Base-by-base conservation (phyloP, 495 filamentous ascomycete species). In the Trichocladium antarcticum region DNA sequence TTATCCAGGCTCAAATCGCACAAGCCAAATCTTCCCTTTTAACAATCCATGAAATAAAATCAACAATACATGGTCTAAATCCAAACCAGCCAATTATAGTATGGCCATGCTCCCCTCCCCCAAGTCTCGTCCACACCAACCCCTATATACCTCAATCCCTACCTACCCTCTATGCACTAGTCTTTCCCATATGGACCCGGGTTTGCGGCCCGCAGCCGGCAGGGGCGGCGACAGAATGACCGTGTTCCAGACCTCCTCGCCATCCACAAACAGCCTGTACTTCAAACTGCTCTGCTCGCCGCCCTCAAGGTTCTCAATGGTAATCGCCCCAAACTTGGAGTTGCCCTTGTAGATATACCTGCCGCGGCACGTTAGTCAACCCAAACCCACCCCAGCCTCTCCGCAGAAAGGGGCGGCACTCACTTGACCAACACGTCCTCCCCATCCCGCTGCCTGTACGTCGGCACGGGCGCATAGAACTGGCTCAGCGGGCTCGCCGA, bases 271-370 rank as follows among this genome's bases (percentile, higher is more conserved):
- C 2, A 93, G 66, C n/a, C 83, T 73, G 57, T 93, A 95, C 38
- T 81, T 84, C 24, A 96, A 64, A 19, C 83, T 76, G 49, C 76
- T 74, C 54, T 81, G 76, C 45, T 73, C 70, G 20, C 69, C 68
- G 9, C 71, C 67, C n/a, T 78, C 73, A 22, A 71, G 68, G 34
- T 79, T 79, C 45, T 80, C 78, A 38, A 98, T 87, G 24, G 87
- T 84, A n/a, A 98, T 74, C 1, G 84, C 80, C 1, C 89, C 90
- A 58, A 94, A 89, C 62, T 98, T 98, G 42, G 78, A 84, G 59
- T 93, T 92, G 1, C 92, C 92, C 58, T 80, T 76, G 0, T 92
- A 84, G 21, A 87, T 76, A 54, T 95, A 93, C 58, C 81, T 83
- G 41, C 17, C 5, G 2, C 21, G 21, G 21, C 29, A 17, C 20